Conservation (phyloP, 2,329 filamentous ascomycete species). For the Neobulgaria alba region DNA sequence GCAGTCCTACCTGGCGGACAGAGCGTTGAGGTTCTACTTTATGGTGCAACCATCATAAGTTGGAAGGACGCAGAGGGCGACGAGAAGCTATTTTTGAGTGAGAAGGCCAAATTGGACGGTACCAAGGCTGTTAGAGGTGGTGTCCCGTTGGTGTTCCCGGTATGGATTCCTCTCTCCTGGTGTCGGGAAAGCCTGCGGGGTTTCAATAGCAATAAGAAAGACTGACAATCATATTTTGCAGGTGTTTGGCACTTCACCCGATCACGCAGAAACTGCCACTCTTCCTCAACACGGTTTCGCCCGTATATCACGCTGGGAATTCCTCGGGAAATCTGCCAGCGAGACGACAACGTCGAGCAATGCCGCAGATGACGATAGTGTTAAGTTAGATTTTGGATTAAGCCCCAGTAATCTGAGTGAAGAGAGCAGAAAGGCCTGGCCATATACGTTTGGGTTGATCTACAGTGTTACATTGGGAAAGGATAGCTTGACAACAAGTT, state of each 20-base stretch:
- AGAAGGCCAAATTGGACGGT: constrained; percentile 73
- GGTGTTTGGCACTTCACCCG: constrained; percentile 79
- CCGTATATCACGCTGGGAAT: constrained; percentile 84
- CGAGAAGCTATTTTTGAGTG: constrained; percentile 82
- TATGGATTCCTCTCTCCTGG: constrained; percentile 40
- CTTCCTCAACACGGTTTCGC: constrained; percentile 95
- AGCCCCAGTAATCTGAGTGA: constrained; percentile 63
- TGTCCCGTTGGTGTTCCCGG: constrained; percentile 87
- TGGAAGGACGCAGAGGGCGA: constrained; percentile 77
- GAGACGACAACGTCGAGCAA: constrained; percentile 40
- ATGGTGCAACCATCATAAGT: constrained; percentile 83
- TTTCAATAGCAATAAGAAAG: not conserved
- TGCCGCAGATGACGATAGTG: constrained; percentile 44
- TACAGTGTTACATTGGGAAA: constrained; percentile 84
- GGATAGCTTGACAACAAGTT: constrained; percentile 66
- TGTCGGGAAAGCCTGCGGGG: no score
- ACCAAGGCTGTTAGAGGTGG: constrained; percentile 85
- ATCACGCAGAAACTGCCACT: constrained; percentile 65
- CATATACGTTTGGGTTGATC: constrained; percentile 77
- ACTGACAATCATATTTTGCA: constrained; percentile 28
- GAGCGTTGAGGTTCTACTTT: constrained; percentile 76
- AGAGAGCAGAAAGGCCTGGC: constrained; percentile 66
- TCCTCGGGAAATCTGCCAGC: constrained; percentile 76
- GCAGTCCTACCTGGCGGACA: constrained; percentile 80
- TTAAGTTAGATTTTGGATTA: constrained; percentile 95